Percentiles rank a stretch among this genome's conserved stretches.
Evolutionary conservation across 2,329 filamentous ascomycete genomes (phyloP).

Genomic region (Ophiostoma perfectum): DNA sequence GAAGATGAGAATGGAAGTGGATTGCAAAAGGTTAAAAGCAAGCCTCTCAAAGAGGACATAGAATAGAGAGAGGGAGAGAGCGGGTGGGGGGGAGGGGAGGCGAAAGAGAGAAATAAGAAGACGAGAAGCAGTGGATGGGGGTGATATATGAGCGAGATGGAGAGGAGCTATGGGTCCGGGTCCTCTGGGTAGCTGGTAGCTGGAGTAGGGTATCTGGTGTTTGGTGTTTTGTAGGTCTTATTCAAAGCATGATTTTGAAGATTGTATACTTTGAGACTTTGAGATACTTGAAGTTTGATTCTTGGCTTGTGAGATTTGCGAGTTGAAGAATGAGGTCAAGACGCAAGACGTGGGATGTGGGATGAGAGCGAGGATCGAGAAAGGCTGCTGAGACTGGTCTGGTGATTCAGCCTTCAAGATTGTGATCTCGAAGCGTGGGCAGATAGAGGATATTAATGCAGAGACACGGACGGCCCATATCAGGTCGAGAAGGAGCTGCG

Average conservation of each 20-base stretch:
- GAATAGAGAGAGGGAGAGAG: constrained; percentile 9
- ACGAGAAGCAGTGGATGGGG: constrained; percentile 4
- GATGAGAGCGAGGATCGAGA: neutral
- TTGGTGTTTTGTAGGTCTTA: neutral
- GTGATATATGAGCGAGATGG: constrained; percentile 10
- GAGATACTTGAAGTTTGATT: neutral
- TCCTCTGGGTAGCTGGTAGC: neutral
- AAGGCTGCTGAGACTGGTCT: neutral
- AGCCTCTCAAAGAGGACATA: constrained; percentile 12
- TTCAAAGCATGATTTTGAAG: neutral
- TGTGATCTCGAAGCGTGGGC: constrained; percentile 32
- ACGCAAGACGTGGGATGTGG: neutral
- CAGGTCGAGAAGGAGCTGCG: constrained; percentile 26
- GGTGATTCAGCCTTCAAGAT: constrained; percentile 27
- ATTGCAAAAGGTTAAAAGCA: neutral
- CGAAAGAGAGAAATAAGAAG: constrained; percentile 3
- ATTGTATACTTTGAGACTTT: neutral
- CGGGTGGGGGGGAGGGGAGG: constrained; percentile 1
- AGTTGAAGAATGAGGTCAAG: neutral
- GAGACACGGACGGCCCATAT: constrained; percentile 34
- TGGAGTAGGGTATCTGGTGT: neutral
- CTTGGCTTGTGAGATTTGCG: neutral
- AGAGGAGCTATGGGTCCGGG: constrained; percentile 13
- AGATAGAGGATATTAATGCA: constrained; percentile 40
- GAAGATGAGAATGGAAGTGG: constrained; percentile 24